Conservation (phyloP, 2,329 filamentous ascomycete species). For the Fusarium siculi region DNA sequence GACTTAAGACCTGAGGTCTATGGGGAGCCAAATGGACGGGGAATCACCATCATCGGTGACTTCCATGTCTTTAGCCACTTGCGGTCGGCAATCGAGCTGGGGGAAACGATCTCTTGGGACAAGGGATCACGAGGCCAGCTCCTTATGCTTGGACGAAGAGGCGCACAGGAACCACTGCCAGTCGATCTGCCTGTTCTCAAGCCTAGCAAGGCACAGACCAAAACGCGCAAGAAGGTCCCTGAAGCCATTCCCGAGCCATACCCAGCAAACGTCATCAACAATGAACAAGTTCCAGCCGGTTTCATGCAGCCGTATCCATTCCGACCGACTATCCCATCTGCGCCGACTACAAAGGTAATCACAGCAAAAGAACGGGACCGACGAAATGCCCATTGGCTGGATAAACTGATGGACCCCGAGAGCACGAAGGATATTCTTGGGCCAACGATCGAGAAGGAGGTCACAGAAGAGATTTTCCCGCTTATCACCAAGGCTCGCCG, state of each 20-base stretch:
- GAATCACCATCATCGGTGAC: neutral
- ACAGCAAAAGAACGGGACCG: neutral
- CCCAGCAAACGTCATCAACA: rapidly evolving
- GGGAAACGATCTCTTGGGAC: neutral
- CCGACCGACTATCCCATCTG: neutral
- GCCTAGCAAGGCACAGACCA: neutral
- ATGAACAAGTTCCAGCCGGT: rapidly evolving
- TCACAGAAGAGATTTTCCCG: neutral
- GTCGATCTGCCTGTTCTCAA: neutral
- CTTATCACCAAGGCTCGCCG: neutral
- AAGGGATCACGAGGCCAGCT: neutral
- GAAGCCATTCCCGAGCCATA: rapidly evolving
- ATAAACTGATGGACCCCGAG: neutral
- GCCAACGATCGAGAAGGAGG: neutral
- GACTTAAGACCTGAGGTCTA: neutral
- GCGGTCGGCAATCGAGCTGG: neutral
- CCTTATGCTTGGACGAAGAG: neutral
- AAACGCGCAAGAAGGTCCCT: too few relatives aligned
- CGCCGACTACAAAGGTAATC: rapidly evolving
- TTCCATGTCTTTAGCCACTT: neutral
- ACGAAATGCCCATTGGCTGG: neutral
- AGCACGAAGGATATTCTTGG: neutral
- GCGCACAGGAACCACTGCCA: rapidly evolving
- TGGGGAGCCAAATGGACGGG: neutral
- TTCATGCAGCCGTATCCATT: neutral